A percentile compares a stretch with the other conserved stretches of the same genome.
These are phyloP conservation scores for Citrus reticulata DNA, from an alignment of 345 rosid genomes.

Conservation along the genomic window DNA sequence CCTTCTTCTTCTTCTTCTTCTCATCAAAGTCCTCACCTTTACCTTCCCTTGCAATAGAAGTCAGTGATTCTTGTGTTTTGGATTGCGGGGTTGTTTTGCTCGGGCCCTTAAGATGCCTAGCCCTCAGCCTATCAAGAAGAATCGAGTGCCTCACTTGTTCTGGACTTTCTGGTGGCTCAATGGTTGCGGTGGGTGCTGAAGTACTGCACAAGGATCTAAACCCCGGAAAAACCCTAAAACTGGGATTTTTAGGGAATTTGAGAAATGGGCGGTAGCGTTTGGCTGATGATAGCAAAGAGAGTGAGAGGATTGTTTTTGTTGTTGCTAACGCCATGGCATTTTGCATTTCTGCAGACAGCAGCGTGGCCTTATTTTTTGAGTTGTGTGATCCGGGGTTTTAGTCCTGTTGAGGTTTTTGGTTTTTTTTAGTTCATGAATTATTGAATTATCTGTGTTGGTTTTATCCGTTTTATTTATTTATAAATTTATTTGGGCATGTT, in stretches of 20 bases:
- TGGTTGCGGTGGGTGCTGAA: slow-evolving; percentile 21
- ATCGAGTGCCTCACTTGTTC: slow-evolving; percentile 62
- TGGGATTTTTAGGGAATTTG: slow-evolving; percentile 35
- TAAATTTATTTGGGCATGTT: no score
- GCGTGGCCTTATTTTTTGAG: background rate
- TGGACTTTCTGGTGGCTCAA: slow-evolving; percentile 30
- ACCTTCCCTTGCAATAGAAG: slow-evolving; percentile 19
- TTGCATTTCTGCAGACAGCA: slow-evolving; percentile 9
- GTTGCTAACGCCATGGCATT: slow-evolving; percentile 49
- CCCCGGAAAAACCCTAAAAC: slow-evolving; percentile 44
- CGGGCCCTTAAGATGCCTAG: slow-evolving; percentile 60
- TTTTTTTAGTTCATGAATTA: background rate
- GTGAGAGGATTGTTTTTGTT: slow-evolving; percentile 42
- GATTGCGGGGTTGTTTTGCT: slow-evolving; percentile 29
- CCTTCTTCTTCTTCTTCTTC: slow-evolving; percentile 41
- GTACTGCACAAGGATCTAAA: slow-evolving; percentile 44
- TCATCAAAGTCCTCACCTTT: slow-evolving; percentile 11
- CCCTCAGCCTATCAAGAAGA: slow-evolving; percentile 76
- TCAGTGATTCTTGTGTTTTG: slow-evolving; percentile 23
- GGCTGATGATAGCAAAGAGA: slow-evolving; percentile 43
- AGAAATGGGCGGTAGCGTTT: slow-evolving; percentile 31
- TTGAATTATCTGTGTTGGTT: no score
- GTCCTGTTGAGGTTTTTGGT: background rate
- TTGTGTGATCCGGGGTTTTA: background rate
- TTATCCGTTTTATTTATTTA: no score